phyloP scores from a whole-genome alignment of 2,329 filamentous ascomycete species.

The Colletotrichum spinosum region DNA sequence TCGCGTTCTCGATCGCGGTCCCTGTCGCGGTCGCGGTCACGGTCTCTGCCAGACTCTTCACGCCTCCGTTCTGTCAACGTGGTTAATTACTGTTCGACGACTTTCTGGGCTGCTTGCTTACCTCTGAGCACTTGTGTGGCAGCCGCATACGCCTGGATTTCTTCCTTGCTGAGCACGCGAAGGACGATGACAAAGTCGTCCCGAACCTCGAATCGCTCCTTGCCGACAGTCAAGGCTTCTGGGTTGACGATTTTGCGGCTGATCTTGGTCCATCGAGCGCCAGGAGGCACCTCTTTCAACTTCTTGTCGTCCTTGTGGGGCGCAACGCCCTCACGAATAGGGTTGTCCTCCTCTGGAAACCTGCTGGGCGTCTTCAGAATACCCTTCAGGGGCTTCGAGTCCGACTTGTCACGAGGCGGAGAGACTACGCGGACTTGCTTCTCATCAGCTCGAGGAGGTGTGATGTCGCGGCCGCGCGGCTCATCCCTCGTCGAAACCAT shows the following conservation, averaged over 20 bases:
- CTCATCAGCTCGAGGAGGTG: constrained; percentile 49
- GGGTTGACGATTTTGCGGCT: constrained; percentile 90
- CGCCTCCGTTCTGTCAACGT: constrained; percentile 45
- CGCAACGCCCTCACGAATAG: constrained; percentile 88
- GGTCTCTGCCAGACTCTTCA: constrained; percentile 46
- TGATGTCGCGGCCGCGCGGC: constrained; percentile 56
- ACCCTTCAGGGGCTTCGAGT: constrained; percentile 79
- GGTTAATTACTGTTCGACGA: constrained; percentile 1
- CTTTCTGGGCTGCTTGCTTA: constrained; percentile 53
- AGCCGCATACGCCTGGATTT: constrained; percentile 88
- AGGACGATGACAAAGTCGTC: constrained; percentile 94
- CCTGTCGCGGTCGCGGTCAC: constrained; percentile 33
- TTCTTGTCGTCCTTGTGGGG: constrained; percentile 90
- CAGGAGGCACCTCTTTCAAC: constrained; percentile 76
- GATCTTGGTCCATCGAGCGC: constrained; percentile 94
- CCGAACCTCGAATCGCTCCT: constrained; percentile 92
- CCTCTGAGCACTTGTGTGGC: constrained; percentile 86
- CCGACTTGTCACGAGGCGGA: constrained; percentile 71
- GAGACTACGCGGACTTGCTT: constrained; percentile 77
- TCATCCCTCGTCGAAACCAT: constrained; percentile 44
- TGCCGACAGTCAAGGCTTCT: constrained; percentile 84
- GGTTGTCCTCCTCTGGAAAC: constrained; percentile 88
- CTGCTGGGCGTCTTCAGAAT: constrained; percentile 88
- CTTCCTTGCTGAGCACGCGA: constrained; percentile 85
- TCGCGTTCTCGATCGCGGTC: constrained; percentile 38